A percentile compares a stretch with the other conserved stretches of the same genome.
Conservation (phyloP, 495 filamentous ascomycete species). For the Chlorociboria aeruginascens region DNA sequence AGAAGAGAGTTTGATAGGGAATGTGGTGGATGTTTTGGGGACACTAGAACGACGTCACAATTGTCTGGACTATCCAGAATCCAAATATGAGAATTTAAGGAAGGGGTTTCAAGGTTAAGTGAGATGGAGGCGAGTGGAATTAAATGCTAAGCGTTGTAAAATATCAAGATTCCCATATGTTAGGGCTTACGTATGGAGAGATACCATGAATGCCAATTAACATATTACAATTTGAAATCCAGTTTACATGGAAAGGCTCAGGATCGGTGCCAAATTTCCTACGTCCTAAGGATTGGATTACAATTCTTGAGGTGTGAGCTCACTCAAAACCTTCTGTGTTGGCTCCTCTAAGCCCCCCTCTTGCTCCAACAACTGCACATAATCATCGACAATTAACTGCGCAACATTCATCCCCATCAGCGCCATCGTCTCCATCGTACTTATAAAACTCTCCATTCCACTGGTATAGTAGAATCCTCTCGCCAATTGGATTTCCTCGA, state of each 20-base stretch:
- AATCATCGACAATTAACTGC: conserved; percentile 53
- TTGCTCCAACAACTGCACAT: conserved; percentile 6
- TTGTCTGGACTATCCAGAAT: conserved; percentile 56
- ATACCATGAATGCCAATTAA: too few relatives aligned
- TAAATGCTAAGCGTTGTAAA: too few relatives aligned
- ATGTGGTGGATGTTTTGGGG: conserved; percentile 45
- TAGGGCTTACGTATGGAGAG: too few relatives aligned
- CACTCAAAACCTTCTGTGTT: not conserved
- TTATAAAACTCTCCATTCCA: conserved; percentile 90
- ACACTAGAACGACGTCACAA: conserved; percentile 52
- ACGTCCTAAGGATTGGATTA: not conserved
- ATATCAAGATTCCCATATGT: too few relatives aligned
- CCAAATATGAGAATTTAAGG: conserved; percentile 71
- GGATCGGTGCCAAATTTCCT: too few relatives aligned
- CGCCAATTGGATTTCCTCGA: conserved; percentile 66
- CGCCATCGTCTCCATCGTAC: conserved; percentile 94
- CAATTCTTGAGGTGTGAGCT: not conserved
- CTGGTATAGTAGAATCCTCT: conserved; percentile 75
- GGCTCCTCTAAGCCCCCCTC: not conserved
- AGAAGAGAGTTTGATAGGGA: conserved; percentile 56
- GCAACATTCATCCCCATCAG: conserved; percentile 96
- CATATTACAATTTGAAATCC: too few relatives aligned
- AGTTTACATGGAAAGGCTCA: too few relatives aligned
- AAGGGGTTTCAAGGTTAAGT: conserved; percentile 32
- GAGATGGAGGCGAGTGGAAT: not conserved